phyloP scores from a whole-genome alignment of 2,329 filamentous ascomycete genomes.

The Alternaria panax region DNA sequence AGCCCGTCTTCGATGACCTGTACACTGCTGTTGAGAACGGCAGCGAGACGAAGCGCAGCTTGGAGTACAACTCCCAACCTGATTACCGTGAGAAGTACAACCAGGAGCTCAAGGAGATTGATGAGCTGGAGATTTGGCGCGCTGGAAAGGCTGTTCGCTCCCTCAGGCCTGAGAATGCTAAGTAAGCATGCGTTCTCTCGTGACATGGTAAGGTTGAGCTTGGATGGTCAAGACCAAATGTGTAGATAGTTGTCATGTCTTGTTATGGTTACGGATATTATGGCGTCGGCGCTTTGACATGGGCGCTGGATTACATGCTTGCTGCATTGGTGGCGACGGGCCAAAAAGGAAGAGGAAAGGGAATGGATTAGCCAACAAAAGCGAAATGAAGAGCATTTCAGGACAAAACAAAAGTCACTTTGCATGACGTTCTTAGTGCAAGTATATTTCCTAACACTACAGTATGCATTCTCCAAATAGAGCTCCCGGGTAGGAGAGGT shows the following conservation, averaged over 20 bases:
- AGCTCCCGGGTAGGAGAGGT: no score
- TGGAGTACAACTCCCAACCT: constrained; percentile 94
- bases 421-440: no score
- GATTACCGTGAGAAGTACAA: constrained; percentile 98
- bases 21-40: constrained; percentile 93
- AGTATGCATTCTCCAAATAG: no score
- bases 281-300: constrained; percentile 23
- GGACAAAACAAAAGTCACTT: neutral
- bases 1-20: constrained; percentile 97
- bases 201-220: constrained; percentile 1
- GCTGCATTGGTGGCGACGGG: constrained; percentile 7
- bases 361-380: constrained; percentile 15
- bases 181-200: constrained; percentile 34
- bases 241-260: constrained; percentile 40
- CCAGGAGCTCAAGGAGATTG: constrained; percentile 98
- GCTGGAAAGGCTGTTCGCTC: constrained; percentile 93
- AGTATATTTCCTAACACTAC: no score
- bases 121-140: constrained; percentile 97
- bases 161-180: constrained; percentile 50
- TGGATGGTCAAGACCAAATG: constrained; percentile 10
- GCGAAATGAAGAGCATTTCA: constrained; percentile 25
- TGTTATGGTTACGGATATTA: constrained; percentile 24
- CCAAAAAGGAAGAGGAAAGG: constrained; percentile 8
- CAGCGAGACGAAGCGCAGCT: constrained; percentile 91
- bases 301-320: neutral